A percentile compares a stretch with the other conserved stretches of the same genome.
These are phyloP conservation scores for Penicillium ucsense DNA, from an alignment of 495 filamentous ascomycete species.

Conservation along the genomic window DNA sequence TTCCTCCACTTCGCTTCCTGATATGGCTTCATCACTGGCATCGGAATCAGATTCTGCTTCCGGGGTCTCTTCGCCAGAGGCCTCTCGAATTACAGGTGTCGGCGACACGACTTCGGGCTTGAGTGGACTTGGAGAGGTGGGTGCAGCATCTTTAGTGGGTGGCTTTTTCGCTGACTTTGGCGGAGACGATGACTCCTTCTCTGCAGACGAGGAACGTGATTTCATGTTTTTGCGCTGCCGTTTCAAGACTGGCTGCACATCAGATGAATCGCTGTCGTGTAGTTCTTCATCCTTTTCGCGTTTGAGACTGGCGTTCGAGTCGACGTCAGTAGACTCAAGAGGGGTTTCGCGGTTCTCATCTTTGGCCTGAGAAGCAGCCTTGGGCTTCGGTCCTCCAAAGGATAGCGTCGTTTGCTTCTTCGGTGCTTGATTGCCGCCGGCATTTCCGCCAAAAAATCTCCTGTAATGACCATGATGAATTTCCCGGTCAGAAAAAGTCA, in stretches of 20 bases:
- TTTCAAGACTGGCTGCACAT: slow-evolving; percentile 43
- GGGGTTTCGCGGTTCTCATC: slow-evolving; percentile 18
- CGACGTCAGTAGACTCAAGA: not conserved
- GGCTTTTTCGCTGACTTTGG: not conserved
- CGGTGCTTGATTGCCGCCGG: slow-evolving; percentile 31
- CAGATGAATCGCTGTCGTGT: slow-evolving; percentile 40
- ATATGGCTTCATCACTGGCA: slow-evolving; percentile 39
- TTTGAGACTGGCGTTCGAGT: slow-evolving; percentile 19
- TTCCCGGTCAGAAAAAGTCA: too few species aligned
- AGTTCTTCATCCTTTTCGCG: slow-evolving; percentile 26
- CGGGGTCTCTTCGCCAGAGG: slow-evolving; percentile 25
- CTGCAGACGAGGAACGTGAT: not conserved
- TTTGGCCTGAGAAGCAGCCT: slow-evolving; percentile 11
- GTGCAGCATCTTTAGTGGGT: slow-evolving; percentile 3
- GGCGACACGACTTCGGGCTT: slow-evolving; percentile 14
- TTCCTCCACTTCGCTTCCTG: slow-evolving; percentile 48
- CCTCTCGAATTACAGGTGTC: slow-evolving; percentile 21
- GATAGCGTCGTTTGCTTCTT: slow-evolving; percentile 67
- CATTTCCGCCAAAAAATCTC: slow-evolving; percentile 36
- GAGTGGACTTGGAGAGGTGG: not conserved
- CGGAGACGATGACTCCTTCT: slow-evolving; percentile 10
- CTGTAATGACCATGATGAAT: slow-evolving; percentile 9
- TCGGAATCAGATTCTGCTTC: slow-evolving; percentile 31
- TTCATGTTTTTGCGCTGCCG: slow-evolving; percentile 23
- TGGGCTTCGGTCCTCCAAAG: slow-evolving; percentile 40